Conservation (phyloP, 768 basidiomycete genomes). For the Tephrocybe sp. region DNA sequence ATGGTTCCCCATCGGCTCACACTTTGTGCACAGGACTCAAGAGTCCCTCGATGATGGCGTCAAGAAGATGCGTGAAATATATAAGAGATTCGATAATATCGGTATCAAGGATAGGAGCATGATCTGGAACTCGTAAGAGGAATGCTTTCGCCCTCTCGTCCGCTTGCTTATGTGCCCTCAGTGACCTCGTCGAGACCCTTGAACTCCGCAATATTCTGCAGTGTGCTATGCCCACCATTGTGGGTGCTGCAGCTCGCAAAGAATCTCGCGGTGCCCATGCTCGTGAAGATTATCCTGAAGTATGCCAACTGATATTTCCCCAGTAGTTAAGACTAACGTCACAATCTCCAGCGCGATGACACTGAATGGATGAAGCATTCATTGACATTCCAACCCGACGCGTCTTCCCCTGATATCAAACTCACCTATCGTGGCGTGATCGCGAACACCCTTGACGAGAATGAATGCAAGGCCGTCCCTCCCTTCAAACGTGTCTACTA, state of each 20-base stretch:
- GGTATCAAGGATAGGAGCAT: slow-evolving; percentile 98
- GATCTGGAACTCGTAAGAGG: slow-evolving; percentile 97
- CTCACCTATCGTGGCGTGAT: slow-evolving; percentile 91
- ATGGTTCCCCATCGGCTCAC: slow-evolving; percentile 5
- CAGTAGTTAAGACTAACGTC: neutral
- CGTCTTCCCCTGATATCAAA: slow-evolving; percentile 75
- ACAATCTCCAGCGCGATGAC: slow-evolving; percentile 74
- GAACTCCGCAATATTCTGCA: slow-evolving; percentile 96
- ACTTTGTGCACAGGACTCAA: slow-evolving; percentile 62
- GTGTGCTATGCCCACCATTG: slow-evolving; percentile 94
- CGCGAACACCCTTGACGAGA: slow-evolving; percentile 85
- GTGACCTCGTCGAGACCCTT: slow-evolving; percentile 95
- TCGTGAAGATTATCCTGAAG: slow-evolving; percentile 96
- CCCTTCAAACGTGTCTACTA: slow-evolving; percentile 98
- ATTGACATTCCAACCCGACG: slow-evolving; percentile 87
- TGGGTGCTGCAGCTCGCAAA: slow-evolving; percentile 88
- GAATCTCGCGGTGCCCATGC: slow-evolving; percentile 99
- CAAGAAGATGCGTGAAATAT: slow-evolving; percentile 78
- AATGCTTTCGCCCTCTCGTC: neutral
- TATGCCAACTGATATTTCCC: slow-evolving; percentile 30
- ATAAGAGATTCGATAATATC: slow-evolving; percentile 86
- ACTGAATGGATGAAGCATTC: slow-evolving; percentile 94
- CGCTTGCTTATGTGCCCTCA: slow-evolving; percentile 27
- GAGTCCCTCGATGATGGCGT: slow-evolving; percentile 91
- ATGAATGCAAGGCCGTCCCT: slow-evolving; percentile 95